A percentile compares a stretch with the other conserved stretches of the same genome.
phyloP scores from a whole-genome alignment of 2,329 filamentous ascomycete genomes.

The Aspergillus ruber region DNA sequence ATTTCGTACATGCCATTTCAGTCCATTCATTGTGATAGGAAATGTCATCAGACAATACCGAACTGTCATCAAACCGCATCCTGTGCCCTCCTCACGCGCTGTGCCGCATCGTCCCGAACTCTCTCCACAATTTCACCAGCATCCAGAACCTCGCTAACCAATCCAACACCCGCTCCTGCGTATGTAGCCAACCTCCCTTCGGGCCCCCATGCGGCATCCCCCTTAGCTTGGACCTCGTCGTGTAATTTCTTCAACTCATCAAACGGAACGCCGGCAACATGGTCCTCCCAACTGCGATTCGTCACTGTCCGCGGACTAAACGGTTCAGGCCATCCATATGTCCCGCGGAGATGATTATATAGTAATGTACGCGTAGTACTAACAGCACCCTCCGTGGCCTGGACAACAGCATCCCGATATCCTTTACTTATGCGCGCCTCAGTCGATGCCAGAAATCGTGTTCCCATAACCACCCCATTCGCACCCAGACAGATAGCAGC shows the following conservation, averaged over 20 bases:
- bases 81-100: neutral
- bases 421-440: constrained; percentile 48
- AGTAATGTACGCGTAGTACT: constrained; percentile 47
- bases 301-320: constrained; percentile 50
- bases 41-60: neutral
- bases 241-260: constrained; percentile 41
- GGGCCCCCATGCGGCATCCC: constrained; percentile 44
- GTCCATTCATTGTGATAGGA: neutral
- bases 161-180: constrained; percentile 42
- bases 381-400: constrained; percentile 47
- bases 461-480: constrained; percentile 55
- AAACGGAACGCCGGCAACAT: constrained; percentile 37
- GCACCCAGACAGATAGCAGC: constrained; percentile 49
- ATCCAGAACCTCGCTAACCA: constrained; percentile 36
- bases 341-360: constrained; percentile 52
- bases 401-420: constrained; percentile 47
- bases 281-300: constrained; percentile 11
- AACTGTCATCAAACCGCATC: neutral
- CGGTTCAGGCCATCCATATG: constrained; percentile 52
- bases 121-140: constrained; percentile 36
- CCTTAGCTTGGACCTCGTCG: constrained; percentile 34
- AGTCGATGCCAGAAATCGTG: constrained; percentile 52
- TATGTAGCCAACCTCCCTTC: constrained; percentile 47
- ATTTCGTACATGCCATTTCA: neutral
- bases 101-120: constrained; percentile 10